Conservation (phyloP, 495 filamentous ascomycete genomes). For the Pyrenopolyporus hunteri region DNA sequence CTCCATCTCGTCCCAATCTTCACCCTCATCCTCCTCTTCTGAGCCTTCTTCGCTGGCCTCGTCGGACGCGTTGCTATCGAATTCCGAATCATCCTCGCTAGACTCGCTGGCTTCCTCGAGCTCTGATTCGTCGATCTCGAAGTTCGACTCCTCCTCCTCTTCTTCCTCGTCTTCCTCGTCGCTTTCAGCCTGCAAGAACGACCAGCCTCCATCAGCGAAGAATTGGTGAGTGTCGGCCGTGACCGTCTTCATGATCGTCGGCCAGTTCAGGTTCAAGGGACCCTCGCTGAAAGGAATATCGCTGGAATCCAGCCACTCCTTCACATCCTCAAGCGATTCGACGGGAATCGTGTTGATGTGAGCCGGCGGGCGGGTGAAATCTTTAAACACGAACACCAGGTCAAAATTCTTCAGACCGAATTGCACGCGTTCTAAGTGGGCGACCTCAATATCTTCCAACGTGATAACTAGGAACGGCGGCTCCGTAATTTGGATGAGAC, state of each 20-base stretch:
- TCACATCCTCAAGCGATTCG: constrained; percentile 90
- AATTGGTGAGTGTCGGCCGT: constrained; percentile 91
- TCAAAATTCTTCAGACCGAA: constrained; percentile 99
- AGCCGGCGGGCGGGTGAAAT: constrained; percentile 82
- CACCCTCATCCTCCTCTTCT: constrained; percentile 80
- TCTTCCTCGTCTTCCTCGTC: constrained; percentile 82
- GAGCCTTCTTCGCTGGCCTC: constrained; percentile 72
- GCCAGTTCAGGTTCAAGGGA: constrained; percentile 97
- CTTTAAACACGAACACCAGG: constrained; percentile 96
- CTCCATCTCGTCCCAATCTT: constrained; percentile 93
- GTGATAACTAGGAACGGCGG: constrained; percentile 95
- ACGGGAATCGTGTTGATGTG: constrained; percentile 99
- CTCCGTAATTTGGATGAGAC: constrained; percentile 96
- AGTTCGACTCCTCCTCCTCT: constrained; percentile 84
- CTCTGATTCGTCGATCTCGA: constrained; percentile 86
- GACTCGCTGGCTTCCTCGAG: constrained; percentile 78
- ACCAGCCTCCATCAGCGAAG: constrained; percentile 95
- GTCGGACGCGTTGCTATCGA: constrained; percentile 86
- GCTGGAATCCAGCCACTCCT: constrained; percentile 95
- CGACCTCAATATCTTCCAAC: constrained; percentile 93
- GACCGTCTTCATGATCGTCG: constrained; percentile 99
- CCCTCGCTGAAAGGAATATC: constrained; percentile 95
- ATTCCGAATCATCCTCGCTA: constrained; percentile 87
- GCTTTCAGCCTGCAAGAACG: constrained; percentile 84
- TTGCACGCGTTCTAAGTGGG: constrained; percentile 95